These are phyloP conservation scores for Trichoderma arundinaceum DNA, from an alignment of 2,329 filamentous ascomycete species.

Conservation along the genomic window DNA sequence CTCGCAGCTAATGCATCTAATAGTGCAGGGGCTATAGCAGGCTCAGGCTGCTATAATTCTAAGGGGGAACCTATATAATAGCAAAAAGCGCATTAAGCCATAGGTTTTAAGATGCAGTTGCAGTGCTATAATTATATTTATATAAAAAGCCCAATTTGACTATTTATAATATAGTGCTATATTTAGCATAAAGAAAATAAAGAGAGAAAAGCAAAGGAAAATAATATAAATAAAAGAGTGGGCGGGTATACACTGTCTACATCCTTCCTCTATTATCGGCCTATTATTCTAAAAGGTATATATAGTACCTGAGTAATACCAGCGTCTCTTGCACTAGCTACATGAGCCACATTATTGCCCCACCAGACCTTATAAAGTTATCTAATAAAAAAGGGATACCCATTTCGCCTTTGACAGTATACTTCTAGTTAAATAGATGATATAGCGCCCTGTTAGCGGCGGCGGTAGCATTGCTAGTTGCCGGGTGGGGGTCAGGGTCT, in stretches of 20 bases:
- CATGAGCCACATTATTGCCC: not conserved
- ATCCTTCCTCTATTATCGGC: not conserved
- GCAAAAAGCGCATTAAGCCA: not conserved
- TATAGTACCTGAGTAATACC: not conserved
- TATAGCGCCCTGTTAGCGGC: too few species aligned
- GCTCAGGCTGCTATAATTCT: not conserved
- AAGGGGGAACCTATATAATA: not conserved
- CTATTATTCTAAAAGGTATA: not conserved
- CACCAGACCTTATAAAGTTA: not conserved
- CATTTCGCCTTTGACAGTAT: conserved; percentile 7
- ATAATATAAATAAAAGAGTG: not conserved
- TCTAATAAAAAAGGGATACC: not conserved
- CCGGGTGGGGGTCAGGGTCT: too few species aligned
- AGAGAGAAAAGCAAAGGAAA: not conserved
- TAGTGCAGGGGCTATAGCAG: not conserved
- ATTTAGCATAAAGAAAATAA: not conserved
- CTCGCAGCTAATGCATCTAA: not conserved
- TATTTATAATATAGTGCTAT: not conserved
- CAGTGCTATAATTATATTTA: not conserved
- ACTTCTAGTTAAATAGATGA: too few species aligned
- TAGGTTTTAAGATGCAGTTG: not conserved
- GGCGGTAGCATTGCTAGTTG: too few species aligned
- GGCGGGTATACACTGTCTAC: not conserved
- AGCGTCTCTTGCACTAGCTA: not conserved
- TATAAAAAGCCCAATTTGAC: not conserved